Base-by-base conservation (phyloP, 164 flowering plant genomes). In the Platanus orientalis region DNA sequence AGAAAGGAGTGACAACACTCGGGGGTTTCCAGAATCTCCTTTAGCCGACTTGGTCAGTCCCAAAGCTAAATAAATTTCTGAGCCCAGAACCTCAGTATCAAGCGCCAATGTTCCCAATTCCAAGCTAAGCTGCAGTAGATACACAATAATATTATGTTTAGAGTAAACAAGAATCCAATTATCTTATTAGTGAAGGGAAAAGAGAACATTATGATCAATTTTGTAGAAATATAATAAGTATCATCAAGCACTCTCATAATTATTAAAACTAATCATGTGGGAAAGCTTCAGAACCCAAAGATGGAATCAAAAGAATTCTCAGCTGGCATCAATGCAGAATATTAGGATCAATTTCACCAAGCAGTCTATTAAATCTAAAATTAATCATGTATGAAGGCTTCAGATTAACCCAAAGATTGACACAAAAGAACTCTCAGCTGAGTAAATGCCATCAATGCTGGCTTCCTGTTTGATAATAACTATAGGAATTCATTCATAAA, bases 1-100 rank as follows among this genome's bases (percentile, higher is more conserved):
- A 23, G 92, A 71, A 40, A 93, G 68, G 69, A 80, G 73, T 4
- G 83, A 73, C 47, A 90, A 45, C 59, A 89, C 76, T 32, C 69
- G 66, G 1, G 94, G 98, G 32, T 64, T 67, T 71, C 75, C 79
- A 17, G 58, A n/a, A 71, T 54, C 61, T 36, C 78, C 71, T 73
- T 78, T 83, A 10, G 71, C 63, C 39, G 40, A 62, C 45, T 66
- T 74, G 62, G 66, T 79, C 24, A 88, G 81, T 58, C 92, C 97
- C 75, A 90, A 53, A 62, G 63, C 34, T 17, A 54, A 58, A 70
- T 70, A 88, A n/a, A 76, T 47, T 29, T 80, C 84, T 24, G 79
- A 60, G 58, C 60, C 63, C n/a, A 42, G 32, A 52, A 25, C 54
- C 54, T 79, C 79, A 5, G 64, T 57, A 21, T 84, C 81, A 36